phyloP scores from a whole-genome alignment of 495 filamentous ascomycete genomes.

The Aspergillus avenaceus region DNA sequence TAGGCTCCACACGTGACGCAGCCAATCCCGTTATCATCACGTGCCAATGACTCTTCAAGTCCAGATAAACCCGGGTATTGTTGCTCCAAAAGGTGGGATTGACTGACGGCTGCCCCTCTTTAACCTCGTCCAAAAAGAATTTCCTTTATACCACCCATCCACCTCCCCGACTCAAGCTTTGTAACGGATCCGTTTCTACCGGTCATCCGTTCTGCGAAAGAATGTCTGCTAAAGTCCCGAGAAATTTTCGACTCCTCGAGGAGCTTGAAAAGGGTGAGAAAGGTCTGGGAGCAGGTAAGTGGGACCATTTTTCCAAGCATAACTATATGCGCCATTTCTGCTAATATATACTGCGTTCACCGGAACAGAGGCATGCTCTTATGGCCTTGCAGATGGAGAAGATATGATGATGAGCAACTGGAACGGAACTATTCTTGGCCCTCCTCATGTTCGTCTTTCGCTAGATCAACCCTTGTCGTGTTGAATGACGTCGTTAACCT shows the following conservation, averaged over 20 bases:
- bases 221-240: constrained; percentile 82
- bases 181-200: not conserved
- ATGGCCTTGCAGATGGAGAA: constrained; percentile 90
- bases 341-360: constrained; percentile 5
- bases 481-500: constrained; percentile 12
- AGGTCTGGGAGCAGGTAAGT: constrained; percentile 81
- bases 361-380: constrained; percentile 83
- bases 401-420: constrained; percentile 97
- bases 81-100: constrained; percentile 15
- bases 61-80: not conserved
- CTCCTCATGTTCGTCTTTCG: constrained; percentile 69
- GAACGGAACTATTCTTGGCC: constrained; percentile 95
- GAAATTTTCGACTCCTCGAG: constrained; percentile 93
- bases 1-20: constrained; percentile 31
- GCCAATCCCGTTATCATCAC: constrained; percentile 19
- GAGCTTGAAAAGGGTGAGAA: constrained; percentile 99
- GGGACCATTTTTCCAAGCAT: constrained; percentile 1
- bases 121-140: constrained; percentile 16
- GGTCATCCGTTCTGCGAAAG: constrained; percentile 10
- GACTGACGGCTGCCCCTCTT: constrained; percentile 19
- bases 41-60: constrained; percentile 6
- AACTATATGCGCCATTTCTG: not conserved
- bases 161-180: not conserved
- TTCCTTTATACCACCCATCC: constrained; percentile 18
- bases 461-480: not conserved